Conservation (phyloP, 768 basidiomycete species). For the Boletales sp. region DNA sequence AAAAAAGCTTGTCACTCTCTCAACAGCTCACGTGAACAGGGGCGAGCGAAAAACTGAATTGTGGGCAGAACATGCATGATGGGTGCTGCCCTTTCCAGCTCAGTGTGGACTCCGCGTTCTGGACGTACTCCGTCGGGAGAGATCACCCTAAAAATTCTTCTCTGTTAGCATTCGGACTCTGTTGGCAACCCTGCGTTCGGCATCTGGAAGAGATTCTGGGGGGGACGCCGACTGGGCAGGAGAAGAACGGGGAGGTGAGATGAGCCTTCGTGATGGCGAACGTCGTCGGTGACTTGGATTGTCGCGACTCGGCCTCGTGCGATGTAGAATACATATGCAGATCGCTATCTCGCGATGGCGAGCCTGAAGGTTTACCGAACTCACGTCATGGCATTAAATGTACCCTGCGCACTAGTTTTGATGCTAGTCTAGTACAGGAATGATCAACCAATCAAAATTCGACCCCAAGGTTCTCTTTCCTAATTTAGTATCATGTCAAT, state of each 20-base stretch:
- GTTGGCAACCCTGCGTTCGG: no score
- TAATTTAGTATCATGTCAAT: neutral
- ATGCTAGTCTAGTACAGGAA: neutral
- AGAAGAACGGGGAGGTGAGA: no score
- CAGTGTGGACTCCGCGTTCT: slow-evolving; percentile 24
- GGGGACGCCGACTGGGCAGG: no score
- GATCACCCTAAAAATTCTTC: no score
- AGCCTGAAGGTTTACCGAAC: no score
- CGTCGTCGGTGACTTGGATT: slow-evolving; percentile 19
- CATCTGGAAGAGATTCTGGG: no score
- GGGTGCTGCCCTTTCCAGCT: slow-evolving; percentile 1
- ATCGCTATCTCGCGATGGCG: slow-evolving; percentile 30
- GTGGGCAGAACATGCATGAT: no score
- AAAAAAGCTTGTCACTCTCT: slow-evolving; percentile 18
- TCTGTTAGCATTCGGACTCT: no score
- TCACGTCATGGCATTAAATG: no score
- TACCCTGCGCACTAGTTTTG: no score
- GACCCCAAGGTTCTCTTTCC: neutral
- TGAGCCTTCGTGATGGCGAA: no score
- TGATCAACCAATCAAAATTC: neutral
- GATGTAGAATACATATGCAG: no score
- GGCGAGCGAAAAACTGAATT: neutral
- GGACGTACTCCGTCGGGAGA: neutral
- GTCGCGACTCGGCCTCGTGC: slow-evolving; percentile 6
- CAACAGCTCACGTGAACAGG: slow-evolving; percentile 4